Evolutionary conservation across 2,329 filamentous ascomycete genomes (phyloP).

Genomic region (Massarina eburnea): DNA sequence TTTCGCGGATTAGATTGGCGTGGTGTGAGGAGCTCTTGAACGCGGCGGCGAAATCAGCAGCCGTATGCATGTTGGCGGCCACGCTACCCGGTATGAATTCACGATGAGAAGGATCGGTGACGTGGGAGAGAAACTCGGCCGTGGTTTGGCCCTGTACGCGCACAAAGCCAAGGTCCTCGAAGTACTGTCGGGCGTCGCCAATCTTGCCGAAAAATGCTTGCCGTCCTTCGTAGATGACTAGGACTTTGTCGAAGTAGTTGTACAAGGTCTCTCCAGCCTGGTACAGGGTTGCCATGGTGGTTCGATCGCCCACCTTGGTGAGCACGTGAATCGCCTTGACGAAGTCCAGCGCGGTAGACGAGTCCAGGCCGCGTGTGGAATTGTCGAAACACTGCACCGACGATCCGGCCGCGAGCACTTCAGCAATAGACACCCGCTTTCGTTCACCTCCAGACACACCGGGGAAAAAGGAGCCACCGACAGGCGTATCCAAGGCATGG

Average conservation of each 20-base stretch:
- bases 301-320: slow-evolving; percentile 51
- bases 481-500: slow-evolving; percentile 63
- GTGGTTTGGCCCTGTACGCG: slow-evolving; percentile 49
- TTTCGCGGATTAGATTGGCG: background rate
- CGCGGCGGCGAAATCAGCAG: background rate
- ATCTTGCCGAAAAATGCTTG: slow-evolving; percentile 71
- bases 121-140: slow-evolving; percentile 71
- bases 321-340: slow-evolving; percentile 52
- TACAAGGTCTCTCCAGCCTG: slow-evolving; percentile 25
- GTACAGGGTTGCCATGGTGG: slow-evolving; percentile 58
- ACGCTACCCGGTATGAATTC: slow-evolving; percentile 27
- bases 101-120: slow-evolving; percentile 43
- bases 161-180: slow-evolving; percentile 62
- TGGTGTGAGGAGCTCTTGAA: background rate
- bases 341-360: slow-evolving; percentile 54
- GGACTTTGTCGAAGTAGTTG: slow-evolving; percentile 65
- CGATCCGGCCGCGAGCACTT: slow-evolving; percentile 58
- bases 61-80: background rate
- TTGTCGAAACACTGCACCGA: slow-evolving; percentile 40
- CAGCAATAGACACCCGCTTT: slow-evolving; percentile 68
- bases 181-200: slow-evolving; percentile 60
- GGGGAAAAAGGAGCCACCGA: slow-evolving; percentile 65
- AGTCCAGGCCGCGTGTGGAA: slow-evolving; percentile 28
- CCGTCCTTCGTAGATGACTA: slow-evolving; percentile 70
- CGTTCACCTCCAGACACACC: slow-evolving; percentile 68